Evolutionary conservation across 2,329 filamentous ascomycete genomes (phyloP).

Genomic region (Fusarium anguioides): DNA sequence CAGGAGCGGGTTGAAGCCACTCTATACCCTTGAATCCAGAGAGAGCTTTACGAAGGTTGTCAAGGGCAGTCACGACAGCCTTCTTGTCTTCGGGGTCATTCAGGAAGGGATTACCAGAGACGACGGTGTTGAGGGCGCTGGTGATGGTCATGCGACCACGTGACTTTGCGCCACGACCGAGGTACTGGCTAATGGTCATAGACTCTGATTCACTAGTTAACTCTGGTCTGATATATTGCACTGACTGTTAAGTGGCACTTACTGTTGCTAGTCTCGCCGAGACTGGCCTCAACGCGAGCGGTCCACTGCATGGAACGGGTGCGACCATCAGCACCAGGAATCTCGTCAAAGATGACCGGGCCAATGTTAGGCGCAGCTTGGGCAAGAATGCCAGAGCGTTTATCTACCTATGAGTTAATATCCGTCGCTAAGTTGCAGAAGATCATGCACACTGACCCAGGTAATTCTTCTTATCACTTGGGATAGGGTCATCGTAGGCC

Average conservation of each 20-base stretch:
- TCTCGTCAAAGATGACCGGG: conserved; percentile 13
- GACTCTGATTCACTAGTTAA: background rate
- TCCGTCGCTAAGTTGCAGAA: fast-evolving
- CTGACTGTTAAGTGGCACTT: background rate
- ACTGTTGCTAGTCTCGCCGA: conserved; percentile 9
- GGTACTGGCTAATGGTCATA: conserved; percentile 19
- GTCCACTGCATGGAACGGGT: conserved; percentile 15
- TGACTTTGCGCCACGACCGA: conserved; percentile 16
- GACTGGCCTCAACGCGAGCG: conserved; percentile 11
- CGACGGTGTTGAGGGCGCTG: conserved; percentile 16
- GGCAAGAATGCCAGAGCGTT: conserved; percentile 1
- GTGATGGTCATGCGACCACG: conserved; percentile 18
- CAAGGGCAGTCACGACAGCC: conserved; percentile 12
- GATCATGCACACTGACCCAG: background rate
- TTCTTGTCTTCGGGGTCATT: conserved; percentile 16
- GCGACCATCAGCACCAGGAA: conserved; percentile 5
- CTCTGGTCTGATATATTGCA: background rate
- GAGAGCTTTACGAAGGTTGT: conserved; percentile 12
- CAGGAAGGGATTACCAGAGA: conserved; percentile 12
- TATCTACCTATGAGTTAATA: background rate
- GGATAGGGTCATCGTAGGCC: background rate
- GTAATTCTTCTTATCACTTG: background rate
- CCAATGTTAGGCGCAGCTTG: conserved; percentile 20
- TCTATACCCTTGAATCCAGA: conserved; percentile 3
- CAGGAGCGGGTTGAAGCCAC: conserved; percentile 13